Percentiles rank a stretch among this genome's conserved stretches.
Conservation (phyloP, 192 early-diverging fungal species). For the Backusella luteola region DNA sequence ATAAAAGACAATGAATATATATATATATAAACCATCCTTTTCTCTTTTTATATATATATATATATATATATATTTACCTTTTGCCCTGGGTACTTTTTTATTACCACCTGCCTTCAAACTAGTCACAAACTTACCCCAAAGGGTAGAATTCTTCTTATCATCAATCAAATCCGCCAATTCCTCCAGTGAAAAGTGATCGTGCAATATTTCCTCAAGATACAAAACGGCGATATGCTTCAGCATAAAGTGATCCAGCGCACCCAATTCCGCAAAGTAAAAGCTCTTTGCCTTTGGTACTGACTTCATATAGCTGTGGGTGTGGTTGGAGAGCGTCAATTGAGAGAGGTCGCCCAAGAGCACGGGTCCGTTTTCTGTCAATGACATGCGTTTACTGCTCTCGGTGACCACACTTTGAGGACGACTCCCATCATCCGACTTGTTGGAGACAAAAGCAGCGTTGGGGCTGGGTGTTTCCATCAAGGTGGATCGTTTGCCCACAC, state of each 20-base stretch:
- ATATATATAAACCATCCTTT: too few species aligned
- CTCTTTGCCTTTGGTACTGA: conserved; percentile 15
- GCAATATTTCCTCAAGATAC: conserved; percentile 71
- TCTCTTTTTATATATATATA: background rate
- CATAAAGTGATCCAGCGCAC: conserved; percentile 76
- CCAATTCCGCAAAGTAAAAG: conserved; percentile 63
- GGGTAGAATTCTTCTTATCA: conserved; percentile 64
- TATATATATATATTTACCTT: conserved; percentile 41
- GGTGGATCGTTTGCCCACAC: conserved; percentile 49
- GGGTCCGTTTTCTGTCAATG: background rate
- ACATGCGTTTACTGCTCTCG: background rate
- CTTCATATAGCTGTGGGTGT: conserved; percentile 10
- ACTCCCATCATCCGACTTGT: background rate
- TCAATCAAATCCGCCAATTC: conserved; percentile 83
- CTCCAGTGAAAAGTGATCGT: conserved; percentile 66
- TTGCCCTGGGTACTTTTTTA: conserved; percentile 41
- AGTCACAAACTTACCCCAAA: conserved; percentile 76
- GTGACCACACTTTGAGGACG: background rate
- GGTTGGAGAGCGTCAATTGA: background rate
- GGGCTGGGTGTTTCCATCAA: conserved; percentile 49
- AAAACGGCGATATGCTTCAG: conserved; percentile 84
- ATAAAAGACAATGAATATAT: conserved; percentile 7
- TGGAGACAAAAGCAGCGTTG: conserved; percentile 20
- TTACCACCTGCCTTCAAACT: conserved; percentile 60
- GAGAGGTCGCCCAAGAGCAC: background rate